Evolutionary conservation across 192 early-diverging fungal genomes (phyloP).

Genomic region (Funneliformis geosporum): DNA sequence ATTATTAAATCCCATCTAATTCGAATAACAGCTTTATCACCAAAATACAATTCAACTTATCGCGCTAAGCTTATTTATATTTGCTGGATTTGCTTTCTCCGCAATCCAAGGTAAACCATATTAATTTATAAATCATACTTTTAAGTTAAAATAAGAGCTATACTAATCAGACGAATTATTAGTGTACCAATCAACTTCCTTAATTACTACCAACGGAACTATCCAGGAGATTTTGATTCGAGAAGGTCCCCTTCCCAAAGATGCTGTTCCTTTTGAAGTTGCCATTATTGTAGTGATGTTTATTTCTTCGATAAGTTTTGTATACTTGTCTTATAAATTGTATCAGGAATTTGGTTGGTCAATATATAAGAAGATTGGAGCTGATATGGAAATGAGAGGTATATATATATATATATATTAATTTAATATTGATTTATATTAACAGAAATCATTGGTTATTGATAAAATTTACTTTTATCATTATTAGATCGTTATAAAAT

Average conservation of each 20-base stretch:
- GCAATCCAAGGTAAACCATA: slow-evolving; percentile 59
- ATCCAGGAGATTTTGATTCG: slow-evolving; percentile 29
- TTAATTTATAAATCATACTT: slow-evolving; percentile 33
- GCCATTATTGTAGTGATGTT: slow-evolving; percentile 60
- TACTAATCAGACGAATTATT: neutral
- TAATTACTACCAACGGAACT: neutral
- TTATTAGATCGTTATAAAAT: slow-evolving; percentile 27
- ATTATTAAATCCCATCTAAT: neutral
- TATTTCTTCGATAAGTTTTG: slow-evolving; percentile 50
- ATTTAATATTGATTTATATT: neutral
- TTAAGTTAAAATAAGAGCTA: too few species aligned
- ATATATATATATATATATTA: slow-evolving; percentile 10
- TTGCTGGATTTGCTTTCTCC: slow-evolving; percentile 63
- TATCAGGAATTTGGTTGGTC: slow-evolving; percentile 85
- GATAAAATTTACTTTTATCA: slow-evolving; percentile 8
- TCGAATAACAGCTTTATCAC: slow-evolving; percentile 65
- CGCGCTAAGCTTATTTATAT: slow-evolving; percentile 66
- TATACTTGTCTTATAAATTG: slow-evolving; percentile 59
- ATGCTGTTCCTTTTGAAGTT: slow-evolving; percentile 45
- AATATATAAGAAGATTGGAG: slow-evolving; percentile 83
- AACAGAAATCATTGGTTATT: neutral
- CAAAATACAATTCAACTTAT: slow-evolving; percentile 94
- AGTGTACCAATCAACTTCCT: neutral
- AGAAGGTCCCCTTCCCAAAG: neutral
- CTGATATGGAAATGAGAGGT: slow-evolving; percentile 73